phyloP scores from a whole-genome alignment of 345 rosid species.

The Cardamine chenopodiifolia region DNA sequence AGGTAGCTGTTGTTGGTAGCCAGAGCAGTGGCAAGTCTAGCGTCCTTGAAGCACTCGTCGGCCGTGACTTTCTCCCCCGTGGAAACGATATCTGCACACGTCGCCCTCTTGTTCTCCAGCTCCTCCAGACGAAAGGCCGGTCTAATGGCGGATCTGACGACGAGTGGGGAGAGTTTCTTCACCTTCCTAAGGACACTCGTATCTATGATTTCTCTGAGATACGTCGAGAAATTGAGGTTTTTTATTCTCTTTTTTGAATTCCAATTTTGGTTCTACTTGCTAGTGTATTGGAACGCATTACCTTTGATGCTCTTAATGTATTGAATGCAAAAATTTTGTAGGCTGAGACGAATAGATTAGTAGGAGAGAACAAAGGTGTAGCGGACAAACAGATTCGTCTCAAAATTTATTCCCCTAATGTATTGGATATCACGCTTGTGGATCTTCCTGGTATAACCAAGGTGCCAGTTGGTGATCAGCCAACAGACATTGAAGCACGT shows the following conservation, averaged over 20 bases:
- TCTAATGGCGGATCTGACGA: slow-evolving; percentile 69
- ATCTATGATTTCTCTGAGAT: slow-evolving; percentile 90
- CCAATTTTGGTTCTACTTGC: not conserved
- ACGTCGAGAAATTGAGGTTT: slow-evolving; percentile 92
- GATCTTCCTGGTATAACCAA: slow-evolving; percentile 78
- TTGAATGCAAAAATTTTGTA: slow-evolving; percentile 29
- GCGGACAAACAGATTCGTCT: slow-evolving; percentile 60
- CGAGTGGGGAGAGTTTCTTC: slow-evolving; percentile 96
- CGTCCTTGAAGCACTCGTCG: slow-evolving; percentile 96
- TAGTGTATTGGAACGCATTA: not conserved
- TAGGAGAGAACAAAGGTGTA: slow-evolving; percentile 64
- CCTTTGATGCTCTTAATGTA: not conserved
- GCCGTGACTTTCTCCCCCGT: slow-evolving; percentile 95
- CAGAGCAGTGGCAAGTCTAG: slow-evolving; percentile 99
- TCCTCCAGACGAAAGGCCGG: slow-evolving; percentile 73
- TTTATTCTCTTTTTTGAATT: not conserved
- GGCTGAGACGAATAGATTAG: slow-evolving; percentile 71
- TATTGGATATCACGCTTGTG: slow-evolving; percentile 64
- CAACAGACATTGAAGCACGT: slow-evolving; percentile 59
- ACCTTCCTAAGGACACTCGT: slow-evolving; percentile 65
- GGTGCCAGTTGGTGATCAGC: slow-evolving; percentile 80
- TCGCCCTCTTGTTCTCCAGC: slow-evolving; percentile 94
- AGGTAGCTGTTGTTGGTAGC: slow-evolving; percentile 97
- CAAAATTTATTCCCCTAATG: slow-evolving; percentile 62
- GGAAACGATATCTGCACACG: slow-evolving; percentile 94